A percentile compares a stretch with the other conserved stretches of the same genome.
Evolutionary conservation across 2,329 filamentous ascomycete species (phyloP).

Genomic region (Ophiostoma pallidulum): DNA sequence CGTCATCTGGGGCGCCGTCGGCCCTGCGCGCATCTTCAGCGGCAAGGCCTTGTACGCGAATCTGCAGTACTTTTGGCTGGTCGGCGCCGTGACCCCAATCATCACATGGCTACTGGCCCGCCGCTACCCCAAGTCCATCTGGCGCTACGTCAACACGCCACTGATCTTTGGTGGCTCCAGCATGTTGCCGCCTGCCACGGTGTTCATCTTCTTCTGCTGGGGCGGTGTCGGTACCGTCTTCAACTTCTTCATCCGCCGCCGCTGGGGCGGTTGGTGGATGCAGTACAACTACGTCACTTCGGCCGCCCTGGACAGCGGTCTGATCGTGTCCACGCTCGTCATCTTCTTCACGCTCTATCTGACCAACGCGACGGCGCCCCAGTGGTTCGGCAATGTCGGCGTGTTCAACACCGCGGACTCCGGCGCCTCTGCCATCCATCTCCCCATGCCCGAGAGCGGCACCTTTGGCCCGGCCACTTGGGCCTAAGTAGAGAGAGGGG

Average conservation of each 20-base stretch:
- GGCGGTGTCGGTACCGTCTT: slow-evolving; percentile 57
- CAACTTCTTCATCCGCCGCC: slow-evolving; percentile 57
- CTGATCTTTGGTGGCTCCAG: slow-evolving; percentile 58
- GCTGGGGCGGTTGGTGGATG: slow-evolving; percentile 64
- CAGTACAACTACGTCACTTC: slow-evolving; percentile 71
- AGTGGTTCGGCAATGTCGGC: slow-evolving; percentile 53
- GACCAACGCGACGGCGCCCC: slow-evolving; percentile 43
- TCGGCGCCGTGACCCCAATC: slow-evolving; percentile 53
- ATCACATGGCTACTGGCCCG: slow-evolving; percentile 55
- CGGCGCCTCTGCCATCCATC: slow-evolving; percentile 6
- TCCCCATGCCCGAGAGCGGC: slow-evolving; percentile 1
- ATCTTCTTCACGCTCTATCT: slow-evolving; percentile 61
- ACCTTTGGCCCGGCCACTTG: slow-evolving; percentile 15
- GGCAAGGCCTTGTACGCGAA: slow-evolving; percentile 50
- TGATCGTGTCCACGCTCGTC: slow-evolving; percentile 56
- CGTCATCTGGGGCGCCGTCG: slow-evolving; percentile 65
- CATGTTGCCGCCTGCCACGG: slow-evolving; percentile 58
- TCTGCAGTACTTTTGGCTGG: slow-evolving; percentile 63
- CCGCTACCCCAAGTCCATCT: slow-evolving; percentile 48
- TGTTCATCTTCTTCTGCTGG: slow-evolving; percentile 64
- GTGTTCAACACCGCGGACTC: slow-evolving; percentile 13
- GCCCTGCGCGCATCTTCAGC: slow-evolving; percentile 60
- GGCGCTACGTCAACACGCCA: slow-evolving; percentile 58
- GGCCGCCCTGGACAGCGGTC: slow-evolving; percentile 59
- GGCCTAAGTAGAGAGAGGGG: slow-evolving; percentile 2